Conservation (phyloP, 1,284 basidiomycete genomes). For the Anthracocystis walkeri region DNA sequence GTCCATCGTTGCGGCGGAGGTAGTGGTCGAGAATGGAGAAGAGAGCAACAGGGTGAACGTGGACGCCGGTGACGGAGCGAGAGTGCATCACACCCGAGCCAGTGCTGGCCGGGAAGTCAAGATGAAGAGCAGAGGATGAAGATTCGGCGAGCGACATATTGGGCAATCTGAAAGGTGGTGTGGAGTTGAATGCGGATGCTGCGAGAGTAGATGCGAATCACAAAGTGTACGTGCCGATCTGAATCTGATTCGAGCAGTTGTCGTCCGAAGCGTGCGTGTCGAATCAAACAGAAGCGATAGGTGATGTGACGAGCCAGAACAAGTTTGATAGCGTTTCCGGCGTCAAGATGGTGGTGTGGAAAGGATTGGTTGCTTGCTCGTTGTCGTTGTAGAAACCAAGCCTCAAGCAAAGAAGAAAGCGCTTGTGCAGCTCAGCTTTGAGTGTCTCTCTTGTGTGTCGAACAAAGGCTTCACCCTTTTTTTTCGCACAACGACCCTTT, state of each 20-base stretch:
- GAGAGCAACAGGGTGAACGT: conserved; percentile 73
- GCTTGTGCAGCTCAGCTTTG: not conserved
- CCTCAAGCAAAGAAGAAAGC: not conserved
- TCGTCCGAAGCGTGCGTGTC: not conserved
- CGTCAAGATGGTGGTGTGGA: conserved; percentile 10
- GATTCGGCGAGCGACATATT: conserved; percentile 52
- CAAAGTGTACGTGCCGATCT: not conserved
- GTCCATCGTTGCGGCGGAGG: conserved; percentile 81
- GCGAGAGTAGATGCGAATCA: not conserved
- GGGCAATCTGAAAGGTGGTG: conserved; percentile 4
- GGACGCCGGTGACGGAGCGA: conserved; percentile 64
- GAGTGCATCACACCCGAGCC: conserved; percentile 65
- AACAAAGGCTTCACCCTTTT: not conserved
- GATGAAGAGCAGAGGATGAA: conserved; percentile 65
- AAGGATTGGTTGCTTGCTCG: not conserved
- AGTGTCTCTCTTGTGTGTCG: not conserved
- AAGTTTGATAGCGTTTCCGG: not conserved
- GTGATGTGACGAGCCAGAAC: not conserved
- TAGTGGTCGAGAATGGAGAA: conserved; percentile 98
- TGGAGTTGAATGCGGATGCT: not conserved
- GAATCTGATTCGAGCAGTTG: not conserved
- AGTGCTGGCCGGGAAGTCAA: conserved; percentile 66
- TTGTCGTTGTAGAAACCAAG: not conserved
- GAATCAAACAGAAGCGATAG: not conserved
- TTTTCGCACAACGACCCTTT: conserved; percentile 1